Percentiles rank a stretch among this genome's conserved stretches.
These are phyloP conservation scores for Trypanosoma congolense DNA, from an alignment of 208 protist genomes.

Conservation along the genomic window DNA sequence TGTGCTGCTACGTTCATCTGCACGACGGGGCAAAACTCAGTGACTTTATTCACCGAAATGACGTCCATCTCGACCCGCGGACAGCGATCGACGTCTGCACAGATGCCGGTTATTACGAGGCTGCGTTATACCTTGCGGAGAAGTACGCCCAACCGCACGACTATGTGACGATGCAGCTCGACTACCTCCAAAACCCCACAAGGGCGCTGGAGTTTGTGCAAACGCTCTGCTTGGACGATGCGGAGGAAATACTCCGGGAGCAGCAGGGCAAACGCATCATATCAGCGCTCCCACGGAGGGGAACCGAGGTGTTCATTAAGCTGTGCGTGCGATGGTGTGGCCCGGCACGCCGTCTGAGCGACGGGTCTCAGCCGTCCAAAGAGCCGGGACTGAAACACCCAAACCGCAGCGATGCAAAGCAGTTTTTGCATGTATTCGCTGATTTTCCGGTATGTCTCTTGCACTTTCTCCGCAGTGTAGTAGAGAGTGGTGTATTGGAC, in stretches of 20 bases:
- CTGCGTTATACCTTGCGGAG: slow-evolving; percentile 82
- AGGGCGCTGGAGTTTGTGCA: slow-evolving; percentile 71
- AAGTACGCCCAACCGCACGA: slow-evolving; percentile 77
- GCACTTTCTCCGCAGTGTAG: slow-evolving; percentile 89
- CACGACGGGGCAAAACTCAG: slow-evolving; percentile 87
- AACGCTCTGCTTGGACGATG: slow-evolving; percentile 74
- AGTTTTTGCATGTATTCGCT: slow-evolving; percentile 90
- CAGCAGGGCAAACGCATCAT: slow-evolving; percentile 20
- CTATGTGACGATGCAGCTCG: slow-evolving; percentile 87
- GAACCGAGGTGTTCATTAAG: slow-evolving; percentile 56
- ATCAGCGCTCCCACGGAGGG: slow-evolving; percentile 34
- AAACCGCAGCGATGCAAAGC: slow-evolving; percentile 56
- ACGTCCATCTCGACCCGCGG: slow-evolving; percentile 91
- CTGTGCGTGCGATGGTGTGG: slow-evolving; percentile 72
- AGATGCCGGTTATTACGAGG: slow-evolving; percentile 86
- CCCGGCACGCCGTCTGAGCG: slow-evolving; percentile 28
- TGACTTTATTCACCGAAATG: slow-evolving; percentile 86
- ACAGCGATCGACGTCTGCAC: slow-evolving; percentile 93
- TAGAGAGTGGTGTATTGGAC: slow-evolving; percentile 49
- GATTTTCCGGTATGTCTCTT: slow-evolving; percentile 84
- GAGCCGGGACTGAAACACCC: slow-evolving; percentile 8
- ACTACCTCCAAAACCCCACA: slow-evolving; percentile 54
- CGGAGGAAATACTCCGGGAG: slow-evolving; percentile 71
- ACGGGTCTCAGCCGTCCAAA: neutral
- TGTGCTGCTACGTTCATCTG: slow-evolving; percentile 96